Evolutionary conservation across 495 filamentous ascomycete species (phyloP).

Genomic region (Clavariopsis aquatica): DNA sequence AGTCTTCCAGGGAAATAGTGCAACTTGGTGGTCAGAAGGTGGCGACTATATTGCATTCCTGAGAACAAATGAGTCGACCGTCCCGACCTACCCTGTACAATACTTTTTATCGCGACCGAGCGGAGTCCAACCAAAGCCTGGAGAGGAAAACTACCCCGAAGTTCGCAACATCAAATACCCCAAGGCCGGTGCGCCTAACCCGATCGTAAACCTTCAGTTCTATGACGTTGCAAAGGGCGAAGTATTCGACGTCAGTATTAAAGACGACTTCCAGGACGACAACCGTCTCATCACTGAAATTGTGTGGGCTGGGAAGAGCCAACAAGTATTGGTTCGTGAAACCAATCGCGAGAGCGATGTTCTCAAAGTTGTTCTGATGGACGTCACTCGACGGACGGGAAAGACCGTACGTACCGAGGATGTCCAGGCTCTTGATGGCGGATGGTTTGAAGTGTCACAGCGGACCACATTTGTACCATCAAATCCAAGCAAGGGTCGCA

Average conservation of each 20-base stretch:
- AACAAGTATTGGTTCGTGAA: conserved; percentile 79
- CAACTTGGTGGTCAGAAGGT: conserved; percentile 91
- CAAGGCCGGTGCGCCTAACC: conserved; percentile 92
- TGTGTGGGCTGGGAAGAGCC: conserved; percentile 75
- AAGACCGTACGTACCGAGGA: conserved; percentile 76
- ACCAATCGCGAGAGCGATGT: conserved; percentile 94
- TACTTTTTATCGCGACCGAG: conserved; percentile 90
- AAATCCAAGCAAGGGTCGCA: conserved; percentile 72
- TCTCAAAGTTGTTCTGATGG: conserved; percentile 80
- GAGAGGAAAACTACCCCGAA: conserved; percentile 88
- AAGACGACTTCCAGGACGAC: conserved; percentile 74
- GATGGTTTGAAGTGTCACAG: conserved; percentile 95
- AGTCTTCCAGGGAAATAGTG: conserved; percentile 77
- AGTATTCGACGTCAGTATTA: conserved; percentile 74
- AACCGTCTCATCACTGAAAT: conserved; percentile 92
- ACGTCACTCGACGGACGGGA: conserved; percentile 72
- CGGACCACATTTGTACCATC: conserved; percentile 84
- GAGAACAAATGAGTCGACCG: conserved; percentile 85
- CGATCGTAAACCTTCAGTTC: conserved; percentile 81
- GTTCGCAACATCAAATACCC: conserved; percentile 93
- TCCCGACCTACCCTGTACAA: conserved; percentile 91
- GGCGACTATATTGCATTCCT: conserved; percentile 87
- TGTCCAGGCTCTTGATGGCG: conserved; percentile 80
- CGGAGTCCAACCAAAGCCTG: conserved; percentile 66
- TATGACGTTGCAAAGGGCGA: conserved; percentile 82